Evolutionary conservation across 2,329 filamentous ascomycete genomes (phyloP).

Genomic region (Stachybotrys echinatus): DNA sequence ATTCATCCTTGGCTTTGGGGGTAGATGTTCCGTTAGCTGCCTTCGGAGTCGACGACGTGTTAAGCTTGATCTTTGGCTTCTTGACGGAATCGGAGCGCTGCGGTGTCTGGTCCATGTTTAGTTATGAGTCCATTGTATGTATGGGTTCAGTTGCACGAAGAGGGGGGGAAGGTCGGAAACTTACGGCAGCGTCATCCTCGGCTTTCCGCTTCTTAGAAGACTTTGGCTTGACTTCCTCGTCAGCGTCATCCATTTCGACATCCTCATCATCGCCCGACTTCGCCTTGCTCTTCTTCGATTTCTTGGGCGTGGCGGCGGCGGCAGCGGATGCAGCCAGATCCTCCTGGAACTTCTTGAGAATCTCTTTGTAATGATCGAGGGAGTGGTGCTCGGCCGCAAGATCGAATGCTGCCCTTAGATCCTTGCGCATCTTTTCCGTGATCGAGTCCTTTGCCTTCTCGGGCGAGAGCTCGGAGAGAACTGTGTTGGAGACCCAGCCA

Average conservation of each 20-base stretch:
- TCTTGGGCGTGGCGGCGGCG: conserved; percentile 35
- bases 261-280: conserved; percentile 54
- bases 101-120: conserved; percentile 39
- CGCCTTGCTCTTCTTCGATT: conserved; percentile 39
- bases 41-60: conserved; percentile 63
- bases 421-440: conserved; percentile 75
- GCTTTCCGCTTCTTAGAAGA: conserved; percentile 75
- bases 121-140: conserved; percentile 8
- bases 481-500: conserved; percentile 85
- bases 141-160: neutral
- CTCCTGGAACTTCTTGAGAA: conserved; percentile 67
- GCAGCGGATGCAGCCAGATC: conserved; percentile 52
- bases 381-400: conserved; percentile 75
- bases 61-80: conserved; percentile 64
- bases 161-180: no score
- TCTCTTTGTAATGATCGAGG: conserved; percentile 75
- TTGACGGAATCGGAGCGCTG: conserved; percentile 57
- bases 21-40: conserved; percentile 55
- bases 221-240: conserved; percentile 61
- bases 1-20: conserved; percentile 52
- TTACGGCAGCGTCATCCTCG: conserved; percentile 61
- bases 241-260: conserved; percentile 56
- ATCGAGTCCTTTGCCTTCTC: conserved; percentile 64
- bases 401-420: conserved; percentile 71
- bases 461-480: conserved; percentile 71